Evolutionary conservation across 2,329 filamentous ascomycete genomes (phyloP).

Genomic region (Bipolaris cookei): DNA sequence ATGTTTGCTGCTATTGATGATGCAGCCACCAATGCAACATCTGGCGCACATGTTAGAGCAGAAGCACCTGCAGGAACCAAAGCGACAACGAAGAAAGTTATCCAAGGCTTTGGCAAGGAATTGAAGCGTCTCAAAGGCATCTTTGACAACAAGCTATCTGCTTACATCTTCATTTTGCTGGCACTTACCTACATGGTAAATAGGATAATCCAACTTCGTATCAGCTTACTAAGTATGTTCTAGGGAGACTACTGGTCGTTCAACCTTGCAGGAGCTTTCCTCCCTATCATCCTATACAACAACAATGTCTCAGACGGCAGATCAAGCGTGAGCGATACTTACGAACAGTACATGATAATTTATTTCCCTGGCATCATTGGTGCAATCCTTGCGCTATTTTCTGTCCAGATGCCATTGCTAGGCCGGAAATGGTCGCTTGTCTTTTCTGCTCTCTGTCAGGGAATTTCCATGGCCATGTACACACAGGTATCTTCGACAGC

Average conservation of each 20-base stretch:
- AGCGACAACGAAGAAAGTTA: conserved; percentile 31
- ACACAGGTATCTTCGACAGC: conserved; percentile 36
- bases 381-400: conserved; percentile 30
- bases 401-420: conserved; percentile 36
- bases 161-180: conserved; percentile 35
- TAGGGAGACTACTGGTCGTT: conserved; percentile 44
- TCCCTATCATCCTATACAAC: conserved; percentile 37
- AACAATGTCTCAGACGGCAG: conserved; percentile 37
- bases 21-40: conserved; percentile 7
- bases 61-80: conserved; percentile 11
- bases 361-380: conserved; percentile 39
- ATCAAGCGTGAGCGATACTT: conserved; percentile 33
- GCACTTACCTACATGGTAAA: conserved; percentile 37
- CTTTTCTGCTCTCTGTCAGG: conserved; percentile 36
- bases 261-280: conserved; percentile 36
- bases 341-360: conserved; percentile 41
- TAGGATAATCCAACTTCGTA: background rate
- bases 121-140: conserved; percentile 36
- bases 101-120: conserved; percentile 31
- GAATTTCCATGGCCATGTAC: conserved; percentile 41
- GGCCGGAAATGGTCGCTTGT: conserved; percentile 41
- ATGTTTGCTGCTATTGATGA: conserved; percentile 38
- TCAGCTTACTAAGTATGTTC: too few relatives aligned
- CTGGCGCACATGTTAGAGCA: background rate
- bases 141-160: conserved; percentile 35